Percentiles rank a stretch among this genome's conserved stretches.
phyloP scores from a whole-genome alignment of 495 filamentous ascomycete species.

The Penicillium chermesinum region DNA sequence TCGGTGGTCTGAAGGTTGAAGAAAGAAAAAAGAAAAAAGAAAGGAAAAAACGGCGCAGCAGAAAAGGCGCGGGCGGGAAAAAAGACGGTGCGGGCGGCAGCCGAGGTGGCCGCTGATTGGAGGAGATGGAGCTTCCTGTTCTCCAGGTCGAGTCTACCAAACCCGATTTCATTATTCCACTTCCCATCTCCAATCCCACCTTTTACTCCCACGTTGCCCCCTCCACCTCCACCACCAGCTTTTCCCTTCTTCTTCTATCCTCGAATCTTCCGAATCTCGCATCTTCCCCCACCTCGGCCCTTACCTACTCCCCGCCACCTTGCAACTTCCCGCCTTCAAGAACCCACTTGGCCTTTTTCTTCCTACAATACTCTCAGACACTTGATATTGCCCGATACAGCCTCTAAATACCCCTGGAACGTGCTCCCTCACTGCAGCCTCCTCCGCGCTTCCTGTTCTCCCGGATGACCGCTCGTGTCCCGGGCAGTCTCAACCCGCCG shows the following conservation, averaged over 20 bases:
- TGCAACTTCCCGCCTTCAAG: constrained; percentile 6
- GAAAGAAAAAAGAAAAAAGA: constrained; percentile 32
- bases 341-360: constrained; percentile 7
- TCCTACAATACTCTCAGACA: constrained; percentile 2
- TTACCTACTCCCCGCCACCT: background rate
- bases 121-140: constrained; percentile 17
- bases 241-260: background rate
- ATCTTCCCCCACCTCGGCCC: background rate
- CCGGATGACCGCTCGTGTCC: constrained; percentile 41
- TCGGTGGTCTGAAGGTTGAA: constrained; percentile 70
- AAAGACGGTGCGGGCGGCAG: constrained; percentile 33
- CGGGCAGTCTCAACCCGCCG: constrained; percentile 35
- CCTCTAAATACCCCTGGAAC: background rate
- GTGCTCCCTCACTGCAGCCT: constrained; percentile 19
- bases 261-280: background rate
- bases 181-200: background rate
- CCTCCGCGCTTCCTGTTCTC: constrained; percentile 17
- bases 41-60: constrained; percentile 9
- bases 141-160: constrained; percentile 23
- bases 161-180: constrained; percentile 11
- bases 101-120: constrained; percentile 31
- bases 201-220: background rate
- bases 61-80: constrained; percentile 18
- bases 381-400: background rate
- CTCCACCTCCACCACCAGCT: background rate